These are phyloP conservation scores for Talaromyces sp. DNA, from an alignment of 2,329 filamentous ascomycete genomes.

Conservation along the genomic window DNA sequence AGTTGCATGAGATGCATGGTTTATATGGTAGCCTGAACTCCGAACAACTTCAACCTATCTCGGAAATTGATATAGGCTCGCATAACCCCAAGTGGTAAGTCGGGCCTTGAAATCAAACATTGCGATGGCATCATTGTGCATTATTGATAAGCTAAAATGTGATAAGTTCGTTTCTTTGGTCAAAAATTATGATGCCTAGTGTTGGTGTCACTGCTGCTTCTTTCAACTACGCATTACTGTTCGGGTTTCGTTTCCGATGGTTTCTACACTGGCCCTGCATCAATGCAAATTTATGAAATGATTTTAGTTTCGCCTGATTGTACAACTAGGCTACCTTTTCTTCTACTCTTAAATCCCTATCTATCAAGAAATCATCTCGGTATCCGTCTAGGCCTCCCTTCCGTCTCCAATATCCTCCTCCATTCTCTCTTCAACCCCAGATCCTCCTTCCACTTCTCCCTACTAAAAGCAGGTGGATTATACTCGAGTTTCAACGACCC, in stretches of 20 bases:
- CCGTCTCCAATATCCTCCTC: not conserved
- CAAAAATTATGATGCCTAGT: not conserved
- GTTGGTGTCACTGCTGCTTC: not conserved
- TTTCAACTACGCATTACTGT: not conserved
- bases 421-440: not conserved
- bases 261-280: not conserved
- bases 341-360: not conserved
- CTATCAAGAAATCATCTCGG: not conserved
- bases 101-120: not conserved
- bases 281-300: not conserved
- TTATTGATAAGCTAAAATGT: not conserved
- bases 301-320: not conserved
- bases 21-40: not conserved
- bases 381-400: not conserved
- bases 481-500: not conserved
- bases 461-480: not conserved
- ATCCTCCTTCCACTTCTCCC: not conserved
- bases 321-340: not conserved
- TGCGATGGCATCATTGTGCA: not conserved
- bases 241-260: not conserved
- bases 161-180: not conserved
- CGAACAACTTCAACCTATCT: not conserved
- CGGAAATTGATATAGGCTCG: not conserved
- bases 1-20: not conserved
- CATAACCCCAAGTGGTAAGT: not conserved